Base-by-base conservation (phyloP, 805 yeast species). In the Ogataea glucozyma region DNA sequence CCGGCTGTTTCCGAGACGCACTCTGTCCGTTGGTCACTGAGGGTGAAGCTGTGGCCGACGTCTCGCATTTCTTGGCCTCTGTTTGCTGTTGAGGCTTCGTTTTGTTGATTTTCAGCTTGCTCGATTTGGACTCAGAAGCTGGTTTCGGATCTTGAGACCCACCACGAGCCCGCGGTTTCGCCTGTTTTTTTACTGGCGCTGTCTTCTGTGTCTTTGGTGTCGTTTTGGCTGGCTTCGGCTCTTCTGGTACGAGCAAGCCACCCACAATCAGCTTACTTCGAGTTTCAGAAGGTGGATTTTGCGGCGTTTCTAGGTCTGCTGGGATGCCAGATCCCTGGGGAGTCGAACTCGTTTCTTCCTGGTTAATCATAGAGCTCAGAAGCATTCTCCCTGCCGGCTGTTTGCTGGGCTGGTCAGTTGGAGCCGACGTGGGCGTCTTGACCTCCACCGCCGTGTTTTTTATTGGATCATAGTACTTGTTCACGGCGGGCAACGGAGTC, bases 291-390 rank as follows among this genome's bases (percentile, higher is more conserved):
- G 21, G 27, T 4, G 36, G 26, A 12, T 12, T 24, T 5, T n/a
- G 17, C 4, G 13, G 39, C 8, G 12, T 22, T 2, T 14, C 21
- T n/a, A 18, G 34, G 11, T 14, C 19, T n/a, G 36, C 24, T 6
- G 6, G 13, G 12, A 17, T 19, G 5, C 18, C 22, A 18, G 20
- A 23, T 24, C n/a, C n/a, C n/a, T n/a, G n/a, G n/a, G n/a, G n/a
- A n/a, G n/a, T n/a, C 22, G 26, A 11, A 12, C 16, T 13, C 29
- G 22, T 38, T 26, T 41, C 48, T 7, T 53, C 61, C 17, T 47
- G 45, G 38, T 56, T 58, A 16, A 58, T 58, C 60, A 58, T 51
- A 1, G 58, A 43, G 31, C 58, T 53, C 26, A 58, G 41, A 3
- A 60, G 51, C 61, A 58, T 56, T 4, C 49, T 31, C n/a, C 46